These are phyloP conservation scores for Hevea brasiliensis DNA, from an alignment of 345 rosid genomes.

Conservation along the genomic window DNA sequence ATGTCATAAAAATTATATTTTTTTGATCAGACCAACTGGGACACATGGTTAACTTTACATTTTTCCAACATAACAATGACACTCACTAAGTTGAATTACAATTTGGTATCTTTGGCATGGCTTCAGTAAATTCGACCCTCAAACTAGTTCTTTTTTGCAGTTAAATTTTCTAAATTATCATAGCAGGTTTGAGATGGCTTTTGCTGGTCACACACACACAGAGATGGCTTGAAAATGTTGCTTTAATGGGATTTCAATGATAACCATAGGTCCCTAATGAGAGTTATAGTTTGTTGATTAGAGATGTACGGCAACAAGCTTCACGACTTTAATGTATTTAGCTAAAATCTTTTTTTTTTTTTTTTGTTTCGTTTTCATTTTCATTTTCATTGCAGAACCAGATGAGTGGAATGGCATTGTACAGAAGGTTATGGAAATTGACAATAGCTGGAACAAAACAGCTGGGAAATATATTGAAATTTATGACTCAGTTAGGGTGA, in stretches of 20 bases:
- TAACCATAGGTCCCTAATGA: background rate
- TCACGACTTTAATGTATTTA: background rate
- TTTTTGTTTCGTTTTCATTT: background rate
- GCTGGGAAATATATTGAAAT: conserved; percentile 48
- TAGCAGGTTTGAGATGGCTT: background rate
- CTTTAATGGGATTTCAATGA: background rate
- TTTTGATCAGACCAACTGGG: background rate
- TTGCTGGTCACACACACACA: background rate
- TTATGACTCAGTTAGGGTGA: conserved; percentile 41
- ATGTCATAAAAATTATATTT: background rate
- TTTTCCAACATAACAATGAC: too few species aligned
- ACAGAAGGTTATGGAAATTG: conserved; percentile 38
- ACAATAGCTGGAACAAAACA: conserved; percentile 55
- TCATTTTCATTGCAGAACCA: conserved; percentile 32
- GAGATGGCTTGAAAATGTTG: background rate
- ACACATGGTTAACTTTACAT: background rate
- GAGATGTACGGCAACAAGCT: background rate
- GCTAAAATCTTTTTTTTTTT: background rate
- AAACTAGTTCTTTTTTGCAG: background rate
- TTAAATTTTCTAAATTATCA: background rate
- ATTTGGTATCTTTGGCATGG: background rate
- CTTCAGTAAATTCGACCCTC: background rate
- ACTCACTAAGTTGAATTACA: background rate
- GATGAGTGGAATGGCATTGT: conserved; percentile 43
- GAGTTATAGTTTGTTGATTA: too few species aligned